phyloP scores from a whole-genome alignment of 1,284 basidiomycete genomes.

The Phylloboletellus chloephorus region DNA sequence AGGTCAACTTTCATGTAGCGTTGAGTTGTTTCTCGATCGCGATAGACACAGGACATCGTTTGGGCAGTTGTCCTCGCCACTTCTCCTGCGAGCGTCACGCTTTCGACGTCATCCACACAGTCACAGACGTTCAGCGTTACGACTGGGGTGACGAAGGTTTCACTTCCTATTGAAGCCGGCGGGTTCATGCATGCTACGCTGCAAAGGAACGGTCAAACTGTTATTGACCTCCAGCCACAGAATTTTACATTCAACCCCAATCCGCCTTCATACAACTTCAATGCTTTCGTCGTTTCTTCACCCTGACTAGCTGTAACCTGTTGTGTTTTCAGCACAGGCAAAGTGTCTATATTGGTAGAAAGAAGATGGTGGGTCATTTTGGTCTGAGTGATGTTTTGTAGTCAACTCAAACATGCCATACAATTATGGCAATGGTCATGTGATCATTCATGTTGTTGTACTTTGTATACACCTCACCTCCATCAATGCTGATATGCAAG shows the following conservation, averaged over 20 bases:
- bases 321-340: too few species aligned
- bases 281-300: constrained; percentile 47
- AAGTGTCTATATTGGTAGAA: too few species aligned
- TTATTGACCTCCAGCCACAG: constrained; percentile 46
- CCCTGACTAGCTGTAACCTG: too few species aligned
- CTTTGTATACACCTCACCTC: too few species aligned
- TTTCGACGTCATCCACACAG: constrained; percentile 44
- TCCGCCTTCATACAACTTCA: constrained; percentile 59
- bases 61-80: constrained; percentile 68
- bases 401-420: too few species aligned
- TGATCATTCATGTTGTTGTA: too few species aligned
- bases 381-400: too few species aligned
- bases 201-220: constrained; percentile 45
- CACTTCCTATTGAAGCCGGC: constrained; percentile 52
- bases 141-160: constrained; percentile 64
- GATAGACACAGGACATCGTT: constrained; percentile 47
- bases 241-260: constrained; percentile 49
- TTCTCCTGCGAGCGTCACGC: constrained; percentile 45
- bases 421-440: too few species aligned
- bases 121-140: constrained; percentile 46
- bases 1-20: neutral
- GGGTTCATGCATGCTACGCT: constrained; percentile 58
- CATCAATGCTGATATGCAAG: too few species aligned
- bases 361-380: too few species aligned
- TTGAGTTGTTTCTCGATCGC: constrained; percentile 8